Evolutionary conservation across 305 asterid genomes (phyloP).

Genomic region (Fraxinus angustifolia): DNA sequence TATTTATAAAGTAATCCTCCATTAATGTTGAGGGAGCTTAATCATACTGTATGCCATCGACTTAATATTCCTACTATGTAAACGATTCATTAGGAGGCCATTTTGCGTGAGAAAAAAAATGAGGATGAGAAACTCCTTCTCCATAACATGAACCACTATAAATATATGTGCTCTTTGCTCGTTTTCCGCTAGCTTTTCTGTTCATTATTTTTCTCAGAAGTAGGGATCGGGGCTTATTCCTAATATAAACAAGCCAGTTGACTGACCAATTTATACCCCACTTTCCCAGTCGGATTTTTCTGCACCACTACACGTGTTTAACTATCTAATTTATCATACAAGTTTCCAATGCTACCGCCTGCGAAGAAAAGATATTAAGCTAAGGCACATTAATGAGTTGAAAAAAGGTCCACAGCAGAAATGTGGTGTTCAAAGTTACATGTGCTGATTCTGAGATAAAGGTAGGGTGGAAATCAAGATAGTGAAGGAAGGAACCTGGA

Average conservation of each 20-base stretch:
- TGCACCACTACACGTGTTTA: neutral
- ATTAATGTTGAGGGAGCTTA: neutral
- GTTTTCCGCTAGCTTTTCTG: neutral
- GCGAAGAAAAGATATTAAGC: neutral
- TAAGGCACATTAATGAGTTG: neutral
- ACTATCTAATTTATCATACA: neutral
- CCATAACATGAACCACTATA: neutral
- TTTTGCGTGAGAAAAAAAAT: neutral
- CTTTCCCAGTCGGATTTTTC: neutral
- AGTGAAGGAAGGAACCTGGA: slow-evolving; percentile 41
- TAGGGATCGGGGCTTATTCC: neutral
- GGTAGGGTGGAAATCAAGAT: neutral
- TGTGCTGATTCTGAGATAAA: neutral
- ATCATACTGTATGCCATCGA: neutral
- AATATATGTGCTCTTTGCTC: neutral
- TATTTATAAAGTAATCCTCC: neutral
- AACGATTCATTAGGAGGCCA: neutral
- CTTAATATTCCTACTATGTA: neutral
- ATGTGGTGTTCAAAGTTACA: neutral
- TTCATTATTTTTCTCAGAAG: neutral
- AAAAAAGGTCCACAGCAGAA: neutral
- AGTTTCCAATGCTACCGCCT: neutral
- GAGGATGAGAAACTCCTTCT: neutral
- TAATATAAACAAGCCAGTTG: neutral
- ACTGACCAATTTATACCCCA: neutral